Conservation (phyloP, 176 grass and related monocot species). For the Carex parvula region DNA sequence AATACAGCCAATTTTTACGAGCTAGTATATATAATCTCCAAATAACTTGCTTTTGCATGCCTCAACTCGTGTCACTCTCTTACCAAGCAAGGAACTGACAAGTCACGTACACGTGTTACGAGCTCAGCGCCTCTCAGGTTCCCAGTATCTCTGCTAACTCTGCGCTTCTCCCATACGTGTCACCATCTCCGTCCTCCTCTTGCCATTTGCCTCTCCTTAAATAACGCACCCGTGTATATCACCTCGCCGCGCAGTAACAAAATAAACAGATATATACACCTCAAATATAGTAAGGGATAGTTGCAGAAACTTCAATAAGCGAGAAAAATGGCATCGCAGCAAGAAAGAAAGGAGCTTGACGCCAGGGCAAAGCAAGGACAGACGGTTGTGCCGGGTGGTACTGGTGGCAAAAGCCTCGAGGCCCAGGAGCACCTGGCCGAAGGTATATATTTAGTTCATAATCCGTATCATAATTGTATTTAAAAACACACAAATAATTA, state of each 20-base stretch:
- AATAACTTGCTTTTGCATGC: slow-evolving; percentile 19
- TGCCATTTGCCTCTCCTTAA: neutral
- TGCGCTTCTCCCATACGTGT: neutral
- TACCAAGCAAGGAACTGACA: neutral
- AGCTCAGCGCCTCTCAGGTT: neutral
- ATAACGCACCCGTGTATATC: neutral
- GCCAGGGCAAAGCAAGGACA: slow-evolving; percentile 24
- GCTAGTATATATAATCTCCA: neutral
- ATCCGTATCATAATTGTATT: neutral
- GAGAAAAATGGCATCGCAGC: slow-evolving; percentile 28
- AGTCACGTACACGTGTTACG: neutral
- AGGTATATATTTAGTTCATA: neutral
- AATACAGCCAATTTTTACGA: neutral
- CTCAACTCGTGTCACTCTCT: slow-evolving; percentile 12
- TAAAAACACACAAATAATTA: neutral
- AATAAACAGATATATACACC: neutral
- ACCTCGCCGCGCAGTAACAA: neutral
- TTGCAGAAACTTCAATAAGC: neutral
- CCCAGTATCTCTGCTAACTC: neutral
- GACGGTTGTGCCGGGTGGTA: slow-evolving; percentile 37
- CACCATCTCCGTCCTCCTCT: neutral
- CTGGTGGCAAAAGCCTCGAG: slow-evolving; percentile 39
- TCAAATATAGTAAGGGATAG: neutral
- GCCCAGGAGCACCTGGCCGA: slow-evolving; percentile 42
- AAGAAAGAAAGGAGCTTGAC: slow-evolving; percentile 31